Evolutionary conservation across 371 early-diverging fungal genomes (phyloP), one percentile per base, ranked within the genome.

Genomic region (Syncephalastrum sp.): DNA sequence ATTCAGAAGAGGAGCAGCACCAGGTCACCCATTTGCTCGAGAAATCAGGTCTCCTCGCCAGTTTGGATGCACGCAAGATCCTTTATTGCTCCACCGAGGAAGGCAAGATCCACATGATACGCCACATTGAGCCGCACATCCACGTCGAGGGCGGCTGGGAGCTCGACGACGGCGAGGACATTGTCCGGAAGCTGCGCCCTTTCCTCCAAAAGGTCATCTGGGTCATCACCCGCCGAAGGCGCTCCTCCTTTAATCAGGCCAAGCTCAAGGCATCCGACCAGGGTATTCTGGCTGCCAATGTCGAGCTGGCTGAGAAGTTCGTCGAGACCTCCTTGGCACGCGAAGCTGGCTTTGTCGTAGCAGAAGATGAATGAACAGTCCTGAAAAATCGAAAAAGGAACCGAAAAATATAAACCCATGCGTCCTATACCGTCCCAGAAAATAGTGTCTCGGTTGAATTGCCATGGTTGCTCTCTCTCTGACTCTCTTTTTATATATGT

Each of bases 81-180:
- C 52, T 79, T 5, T 74, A 53, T 42, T 79, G 80, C 47, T 69
- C 72, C 42, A 73, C 74, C 15, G 77, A 76, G 54, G 69, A 79
- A 53, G 80, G 80, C 19, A 79, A 79, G 38, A 57, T 73, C 4
- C 80, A 79, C 47, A 70, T 79, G 56, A 67, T 79, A 45, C 69
- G 80, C 43, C 80, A 79, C 25, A 67, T 79, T 38, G 77, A 76
- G 42, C 75, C 77, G 1, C 56, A 48, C 23, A 62, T 74, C n/a
- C 80, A 79, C 50, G 64, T 79, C 25, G 80, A 79, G 69, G 80
- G 80, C 15, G 80, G 80, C 8, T 76, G 80, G 77, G 80, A 79
- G 57, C 51, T 57, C 33, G 80, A 79, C 55, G 80, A 79, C 53
- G 80, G 80, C 2, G 77, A 76, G 44, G 74, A 79, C 1, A 73